Conservation (phyloP, 2,329 filamentous ascomycete genomes). For the Trichoderma simmonsii region DNA sequence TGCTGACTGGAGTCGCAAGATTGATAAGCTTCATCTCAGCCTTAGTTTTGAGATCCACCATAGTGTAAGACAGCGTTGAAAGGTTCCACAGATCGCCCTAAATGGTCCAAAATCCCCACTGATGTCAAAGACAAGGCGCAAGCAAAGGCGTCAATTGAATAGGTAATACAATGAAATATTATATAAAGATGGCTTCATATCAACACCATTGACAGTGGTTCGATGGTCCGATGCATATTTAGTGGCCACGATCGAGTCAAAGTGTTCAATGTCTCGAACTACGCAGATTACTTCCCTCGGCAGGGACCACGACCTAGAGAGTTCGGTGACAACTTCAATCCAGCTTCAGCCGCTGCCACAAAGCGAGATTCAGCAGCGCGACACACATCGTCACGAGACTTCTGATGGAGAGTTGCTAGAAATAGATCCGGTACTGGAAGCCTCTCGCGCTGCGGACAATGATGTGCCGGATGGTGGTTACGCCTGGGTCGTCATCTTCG, state of each 20-base stretch:
- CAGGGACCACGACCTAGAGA: background rate
- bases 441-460: background rate
- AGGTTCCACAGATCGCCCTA: background rate
- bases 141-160: background rate
- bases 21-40: background rate
- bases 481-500: background rate
- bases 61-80: background rate
- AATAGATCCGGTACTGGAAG: background rate
- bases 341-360: background rate
- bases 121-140: background rate
- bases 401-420: background rate
- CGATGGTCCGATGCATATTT: rapidly evolving
- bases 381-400: background rate
- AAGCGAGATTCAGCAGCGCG: background rate
- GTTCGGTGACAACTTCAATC: background rate
- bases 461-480: background rate
- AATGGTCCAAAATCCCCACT: background rate
- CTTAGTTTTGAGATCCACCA: background rate
- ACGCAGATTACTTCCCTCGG: background rate
- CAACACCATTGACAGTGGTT: background rate
- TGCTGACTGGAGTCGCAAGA: background rate
- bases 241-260: background rate
- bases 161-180: background rate
- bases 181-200: background rate
- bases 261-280: background rate